These are phyloP conservation scores for Colletotrichum lini DNA, from an alignment of 2,329 filamentous ascomycete genomes.

Conservation along the genomic window DNA sequence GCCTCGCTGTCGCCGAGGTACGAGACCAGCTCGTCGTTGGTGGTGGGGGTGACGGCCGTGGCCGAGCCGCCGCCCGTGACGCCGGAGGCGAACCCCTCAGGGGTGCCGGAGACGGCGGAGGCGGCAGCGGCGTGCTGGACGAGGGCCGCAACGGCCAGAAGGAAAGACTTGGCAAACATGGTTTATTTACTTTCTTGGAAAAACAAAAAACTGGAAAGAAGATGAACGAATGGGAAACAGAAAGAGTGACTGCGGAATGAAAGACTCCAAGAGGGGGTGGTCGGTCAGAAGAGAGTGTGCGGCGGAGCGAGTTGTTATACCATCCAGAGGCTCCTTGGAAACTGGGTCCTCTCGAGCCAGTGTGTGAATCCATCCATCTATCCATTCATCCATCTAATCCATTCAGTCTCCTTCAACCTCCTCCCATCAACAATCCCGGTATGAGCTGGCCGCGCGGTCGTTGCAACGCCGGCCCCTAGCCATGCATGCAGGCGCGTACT, in stretches of 20 bases:
- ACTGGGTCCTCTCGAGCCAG: conserved; percentile 6
- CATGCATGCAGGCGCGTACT: conserved; percentile 22
- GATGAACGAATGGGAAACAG: conserved; percentile 6
- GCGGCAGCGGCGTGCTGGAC: conserved; percentile 38
- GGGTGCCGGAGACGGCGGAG: conserved; percentile 52
- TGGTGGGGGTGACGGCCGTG: conserved; percentile 66
- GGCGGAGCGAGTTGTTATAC: conserved; percentile 23
- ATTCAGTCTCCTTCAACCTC: too few relatives aligned
- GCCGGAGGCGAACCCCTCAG: conserved; percentile 62
- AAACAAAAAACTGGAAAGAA: neutral
- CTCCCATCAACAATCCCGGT: conserved; percentile 3
- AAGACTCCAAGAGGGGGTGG: neutral
- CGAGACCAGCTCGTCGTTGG: conserved; percentile 69
- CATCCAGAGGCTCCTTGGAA: neutral
- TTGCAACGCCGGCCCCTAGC: neutral
- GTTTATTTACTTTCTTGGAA: neutral
- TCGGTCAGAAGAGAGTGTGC: neutral
- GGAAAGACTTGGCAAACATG: conserved; percentile 38
- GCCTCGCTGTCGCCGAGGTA: conserved; percentile 69
- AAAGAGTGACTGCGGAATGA: conserved; percentile 30
- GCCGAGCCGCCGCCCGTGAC: conserved; percentile 73
- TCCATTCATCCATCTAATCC: too few relatives aligned
- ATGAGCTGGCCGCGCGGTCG: conserved; percentile 23
- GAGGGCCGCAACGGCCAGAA: conserved; percentile 37
- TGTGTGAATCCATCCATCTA: too few relatives aligned